These are phyloP conservation scores for Filobasidium wieringae DNA, from an alignment of 768 basidiomycete genomes.

Conservation along the genomic window DNA sequence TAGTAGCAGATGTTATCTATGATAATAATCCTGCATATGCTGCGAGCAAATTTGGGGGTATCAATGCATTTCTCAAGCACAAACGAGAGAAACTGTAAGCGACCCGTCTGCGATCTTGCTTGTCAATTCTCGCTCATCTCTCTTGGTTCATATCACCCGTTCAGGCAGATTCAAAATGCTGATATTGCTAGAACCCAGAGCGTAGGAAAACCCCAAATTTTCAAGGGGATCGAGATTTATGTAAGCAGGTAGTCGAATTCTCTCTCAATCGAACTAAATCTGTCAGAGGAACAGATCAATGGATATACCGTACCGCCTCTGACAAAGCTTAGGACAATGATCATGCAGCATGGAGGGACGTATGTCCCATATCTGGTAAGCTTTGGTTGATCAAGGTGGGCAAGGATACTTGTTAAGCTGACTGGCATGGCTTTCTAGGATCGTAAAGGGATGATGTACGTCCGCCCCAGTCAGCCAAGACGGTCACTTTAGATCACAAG, in stretches of 20 bases:
- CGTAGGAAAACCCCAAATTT: conserved; percentile 46
- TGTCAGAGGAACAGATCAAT: conserved; percentile 53
- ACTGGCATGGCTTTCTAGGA: background rate
- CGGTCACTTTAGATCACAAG: conserved; percentile 16
- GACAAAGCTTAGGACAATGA: conserved; percentile 66
- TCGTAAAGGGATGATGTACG: conserved; percentile 12
- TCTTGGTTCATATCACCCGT: background rate
- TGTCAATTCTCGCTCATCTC: conserved; percentile 25
- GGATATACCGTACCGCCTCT: conserved; percentile 79
- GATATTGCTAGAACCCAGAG: conserved; percentile 32
- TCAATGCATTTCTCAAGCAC: conserved; percentile 76
- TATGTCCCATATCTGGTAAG: conserved; percentile 74
- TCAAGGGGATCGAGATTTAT: conserved; percentile 66
- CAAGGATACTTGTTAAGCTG: background rate
- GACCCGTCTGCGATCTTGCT: conserved; percentile 53
- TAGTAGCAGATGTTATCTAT: background rate
- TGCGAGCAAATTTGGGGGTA: conserved; percentile 65
- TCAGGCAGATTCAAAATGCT: conserved; percentile 36
- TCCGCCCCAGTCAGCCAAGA: conserved; percentile 47
- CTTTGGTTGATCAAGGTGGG: conserved; percentile 43
- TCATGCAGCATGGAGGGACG: conserved; percentile 68
- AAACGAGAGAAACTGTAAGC: conserved; percentile 84
- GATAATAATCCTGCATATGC: conserved; percentile 47
- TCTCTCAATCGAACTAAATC: background rate
- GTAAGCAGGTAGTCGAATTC: conserved; percentile 44